A percentile compares a stretch with the other conserved stretches of the same genome.
phyloP scores from a whole-genome alignment of 345 rosid genomes.

The Bruguiera gymnorhiza region DNA sequence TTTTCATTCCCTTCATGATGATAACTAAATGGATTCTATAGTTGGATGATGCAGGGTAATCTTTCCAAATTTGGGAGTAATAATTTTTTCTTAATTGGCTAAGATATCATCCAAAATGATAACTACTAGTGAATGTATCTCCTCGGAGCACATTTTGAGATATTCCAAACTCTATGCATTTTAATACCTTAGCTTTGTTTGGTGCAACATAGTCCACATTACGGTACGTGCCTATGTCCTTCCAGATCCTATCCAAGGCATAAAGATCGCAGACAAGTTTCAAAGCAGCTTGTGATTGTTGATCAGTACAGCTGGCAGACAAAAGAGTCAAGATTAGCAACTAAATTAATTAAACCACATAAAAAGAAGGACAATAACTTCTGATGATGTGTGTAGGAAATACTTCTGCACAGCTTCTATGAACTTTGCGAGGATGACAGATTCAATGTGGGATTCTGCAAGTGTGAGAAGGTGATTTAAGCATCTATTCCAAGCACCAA shows the following conservation, averaged over 20 bases:
- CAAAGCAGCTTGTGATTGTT: slow-evolving; percentile 61
- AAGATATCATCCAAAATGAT: too few relatives aligned
- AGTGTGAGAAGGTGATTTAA: slow-evolving; percentile 96
- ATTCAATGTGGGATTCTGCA: slow-evolving; percentile 94
- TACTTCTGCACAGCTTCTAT: slow-evolving; percentile 88
- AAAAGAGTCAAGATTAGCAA: slow-evolving; percentile 15
- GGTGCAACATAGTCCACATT: slow-evolving; percentile 95
- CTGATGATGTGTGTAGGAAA: slow-evolving; percentile 12
- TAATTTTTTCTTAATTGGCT: too few relatives aligned
- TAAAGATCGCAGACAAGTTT: slow-evolving; percentile 94
- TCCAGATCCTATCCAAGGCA: slow-evolving; percentile 93
- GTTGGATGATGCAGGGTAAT: too few relatives aligned
- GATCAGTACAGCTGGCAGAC: slow-evolving; percentile 67
- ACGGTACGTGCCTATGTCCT: slow-evolving; percentile 90
- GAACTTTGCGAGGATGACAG: slow-evolving; percentile 85
- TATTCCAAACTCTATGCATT: background rate
- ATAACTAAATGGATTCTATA: too few relatives aligned
- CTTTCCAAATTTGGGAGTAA: too few relatives aligned
- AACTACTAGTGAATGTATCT: background rate
- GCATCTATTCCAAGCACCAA: slow-evolving; percentile 99
- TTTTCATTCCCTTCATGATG: background rate
- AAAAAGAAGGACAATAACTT: background rate
- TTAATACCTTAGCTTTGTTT: slow-evolving; percentile 93
- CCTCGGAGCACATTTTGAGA: background rate
- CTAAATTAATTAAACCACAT: background rate